Evolutionary conservation across 169 alveolate species (phyloP).

Genomic region (Cryptosporidium bovis): DNA sequence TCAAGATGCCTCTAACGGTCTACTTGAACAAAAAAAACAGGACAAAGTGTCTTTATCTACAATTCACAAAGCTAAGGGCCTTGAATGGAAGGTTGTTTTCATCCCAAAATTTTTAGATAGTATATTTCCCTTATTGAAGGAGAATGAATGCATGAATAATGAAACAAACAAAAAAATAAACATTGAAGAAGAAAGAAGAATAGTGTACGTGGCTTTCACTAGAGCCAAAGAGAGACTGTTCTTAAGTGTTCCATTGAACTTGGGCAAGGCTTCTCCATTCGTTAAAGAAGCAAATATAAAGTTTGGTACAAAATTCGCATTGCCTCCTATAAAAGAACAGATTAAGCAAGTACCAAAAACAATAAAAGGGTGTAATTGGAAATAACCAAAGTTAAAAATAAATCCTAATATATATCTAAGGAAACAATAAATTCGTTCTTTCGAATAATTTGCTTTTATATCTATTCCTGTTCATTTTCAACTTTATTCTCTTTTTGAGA

Average conservation of each 20-base stretch:
- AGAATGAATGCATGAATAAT: not conserved
- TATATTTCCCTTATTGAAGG: conserved; percentile 76
- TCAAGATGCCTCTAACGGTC: conserved; percentile 75
- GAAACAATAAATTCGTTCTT: not conserved
- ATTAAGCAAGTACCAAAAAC: conserved; percentile 49
- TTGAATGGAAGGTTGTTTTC: conserved; percentile 86
- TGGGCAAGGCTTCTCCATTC: conserved; percentile 58
- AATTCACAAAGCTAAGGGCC: conserved; percentile 86
- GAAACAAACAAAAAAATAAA: not conserved
- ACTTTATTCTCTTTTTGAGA: conserved; percentile 10
- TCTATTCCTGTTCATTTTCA: not conserved
- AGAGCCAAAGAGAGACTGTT: conserved; percentile 80
- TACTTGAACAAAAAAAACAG: conserved; percentile 74
- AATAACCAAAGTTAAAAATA: not conserved
- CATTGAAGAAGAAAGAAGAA: conserved; percentile 85
- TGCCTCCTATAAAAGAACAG: not conserved
- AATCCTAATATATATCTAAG: not conserved
- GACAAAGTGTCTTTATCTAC: conserved; percentile 83
- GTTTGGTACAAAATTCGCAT: not conserved
- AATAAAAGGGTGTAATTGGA: conserved; percentile 35
- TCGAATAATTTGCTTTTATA: not conserved
- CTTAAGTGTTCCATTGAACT: conserved; percentile 52
- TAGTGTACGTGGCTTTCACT: conserved; percentile 85
- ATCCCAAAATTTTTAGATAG: conserved; percentile 81
- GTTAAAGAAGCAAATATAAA: conserved; percentile 47